Base-by-base conservation (phyloP, 495 filamentous ascomycete genomes). In the Neurospora terricola region DNA sequence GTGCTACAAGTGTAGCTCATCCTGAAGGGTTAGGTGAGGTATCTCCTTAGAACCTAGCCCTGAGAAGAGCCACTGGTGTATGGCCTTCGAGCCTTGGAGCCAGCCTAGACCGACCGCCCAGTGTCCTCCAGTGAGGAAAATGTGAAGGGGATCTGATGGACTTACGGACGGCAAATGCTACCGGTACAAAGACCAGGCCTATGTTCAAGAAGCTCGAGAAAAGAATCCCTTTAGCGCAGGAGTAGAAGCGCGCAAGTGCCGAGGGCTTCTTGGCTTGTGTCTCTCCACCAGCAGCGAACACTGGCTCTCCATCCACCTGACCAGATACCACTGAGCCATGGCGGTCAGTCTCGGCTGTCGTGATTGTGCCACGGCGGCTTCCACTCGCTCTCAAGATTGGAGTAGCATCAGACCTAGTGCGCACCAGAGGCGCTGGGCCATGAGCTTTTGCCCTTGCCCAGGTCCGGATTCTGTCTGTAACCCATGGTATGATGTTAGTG, bases 151-250 rank as follows among this genome's bases (percentile, higher is more conserved):
- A 18, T 34, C 27, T 34, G 27, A n/a, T 70, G 36, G 27, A 85
- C 84, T 34, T 87, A 87, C 76, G 90, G 70, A 88, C 84, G 73
- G 85, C 89, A 72, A 96, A 94, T 73, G 91, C 93, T 71, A 90
- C 84, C 0, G 93, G 93, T 9, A 96, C 92, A 79, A 93, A 94
- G 59, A 94, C 81, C 74, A 96, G 83, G 74, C 94, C 86, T 34
- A 91, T 75, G 80, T 96, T 95, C 81, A 96, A 81, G 87, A 89
- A 92, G 84, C 90, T 93, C 54, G 86, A 84, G 43, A 89, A 80
- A 39, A 92, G 70, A 73, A 90, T 85, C 43, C 84, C 76, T 80
- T 86, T 89, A 62, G 82, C 78, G 70, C 85, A 84, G 48, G 73
- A 48, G 76, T 79, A 86, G 73, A 90, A 88, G 71, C 87, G 84